phyloP scores from a whole-genome alignment of 129 eudicot species.

The Saposhnikovia divaricata region DNA sequence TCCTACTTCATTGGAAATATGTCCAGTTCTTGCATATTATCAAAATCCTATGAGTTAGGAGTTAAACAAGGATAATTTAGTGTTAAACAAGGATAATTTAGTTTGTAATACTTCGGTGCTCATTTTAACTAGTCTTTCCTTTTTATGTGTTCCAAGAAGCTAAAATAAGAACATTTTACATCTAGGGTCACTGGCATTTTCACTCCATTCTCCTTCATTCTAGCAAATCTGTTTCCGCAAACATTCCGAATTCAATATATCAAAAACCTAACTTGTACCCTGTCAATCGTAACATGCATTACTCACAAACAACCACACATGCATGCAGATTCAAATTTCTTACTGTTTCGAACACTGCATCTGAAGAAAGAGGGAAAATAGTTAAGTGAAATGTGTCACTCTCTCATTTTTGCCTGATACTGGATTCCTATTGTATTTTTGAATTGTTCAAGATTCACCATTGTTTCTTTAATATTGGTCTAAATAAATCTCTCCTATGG shows the following conservation, averaged over 20 bases:
- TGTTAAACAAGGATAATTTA: background rate
- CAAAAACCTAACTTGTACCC: background rate
- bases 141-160: background rate
- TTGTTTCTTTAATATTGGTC: background rate
- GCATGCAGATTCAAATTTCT: constrained; percentile 8
- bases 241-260: constrained; percentile 12
- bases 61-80: background rate
- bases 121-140: background rate
- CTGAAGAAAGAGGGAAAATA: background rate
- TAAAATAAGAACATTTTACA: background rate
- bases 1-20: background rate
- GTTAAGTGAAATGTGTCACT: background rate
- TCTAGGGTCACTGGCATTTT: constrained; percentile 11
- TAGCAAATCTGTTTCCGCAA: constrained; percentile 32
- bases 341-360: constrained; percentile 1
- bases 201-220: constrained; percentile 30
- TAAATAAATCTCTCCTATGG: constrained; percentile 37
- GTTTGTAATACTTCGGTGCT: background rate
- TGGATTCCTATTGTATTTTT: constrained; percentile 7
- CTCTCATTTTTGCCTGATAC: background rate
- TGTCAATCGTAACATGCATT: constrained; percentile 19
- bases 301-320: constrained; percentile 14
- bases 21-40: background rate
- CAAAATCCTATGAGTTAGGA: background rate
- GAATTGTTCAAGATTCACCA: background rate